These are phyloP conservation scores for Apiospora kogelbergensis DNA, from an alignment of 2,329 filamentous ascomycete genomes.

Conservation along the genomic window DNA sequence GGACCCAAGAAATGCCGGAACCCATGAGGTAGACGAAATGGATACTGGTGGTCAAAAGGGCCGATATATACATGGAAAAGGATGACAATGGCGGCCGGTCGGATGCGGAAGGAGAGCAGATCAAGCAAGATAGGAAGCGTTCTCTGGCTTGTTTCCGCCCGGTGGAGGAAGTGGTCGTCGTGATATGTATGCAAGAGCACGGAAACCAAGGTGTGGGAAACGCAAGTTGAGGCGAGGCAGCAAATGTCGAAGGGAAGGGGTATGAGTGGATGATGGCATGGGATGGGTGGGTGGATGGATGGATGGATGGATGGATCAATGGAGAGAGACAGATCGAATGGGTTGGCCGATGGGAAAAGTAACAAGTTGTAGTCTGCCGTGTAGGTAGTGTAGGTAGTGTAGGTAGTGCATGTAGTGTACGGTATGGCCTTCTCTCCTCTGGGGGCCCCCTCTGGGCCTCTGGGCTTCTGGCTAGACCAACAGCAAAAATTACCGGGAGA, in stretches of 20 bases:
- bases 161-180: background rate
- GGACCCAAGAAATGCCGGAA: background rate
- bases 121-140: background rate
- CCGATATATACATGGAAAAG: constrained; percentile 3
- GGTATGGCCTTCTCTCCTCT: too few relatives aligned
- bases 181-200: constrained; percentile 7
- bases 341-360: too few relatives aligned
- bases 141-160: background rate
- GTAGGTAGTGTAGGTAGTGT: too few relatives aligned
- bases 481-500: background rate
- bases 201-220: constrained; percentile 5
- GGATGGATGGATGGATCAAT: background rate
- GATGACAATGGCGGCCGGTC: background rate
- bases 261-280: background rate
- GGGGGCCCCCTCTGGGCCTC: background rate
- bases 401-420: too few relatives aligned
- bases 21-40: background rate
- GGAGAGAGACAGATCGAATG: too few relatives aligned
- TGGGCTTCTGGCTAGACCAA: background rate
- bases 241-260: constrained; percentile 8
- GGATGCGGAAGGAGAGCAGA: background rate
- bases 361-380: too few relatives aligned
- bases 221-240: background rate
- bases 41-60: constrained; percentile 3
- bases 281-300: background rate